Evolutionary conservation across 345 rosid genomes (phyloP).

Genomic region (Hypericum perforatum): DNA sequence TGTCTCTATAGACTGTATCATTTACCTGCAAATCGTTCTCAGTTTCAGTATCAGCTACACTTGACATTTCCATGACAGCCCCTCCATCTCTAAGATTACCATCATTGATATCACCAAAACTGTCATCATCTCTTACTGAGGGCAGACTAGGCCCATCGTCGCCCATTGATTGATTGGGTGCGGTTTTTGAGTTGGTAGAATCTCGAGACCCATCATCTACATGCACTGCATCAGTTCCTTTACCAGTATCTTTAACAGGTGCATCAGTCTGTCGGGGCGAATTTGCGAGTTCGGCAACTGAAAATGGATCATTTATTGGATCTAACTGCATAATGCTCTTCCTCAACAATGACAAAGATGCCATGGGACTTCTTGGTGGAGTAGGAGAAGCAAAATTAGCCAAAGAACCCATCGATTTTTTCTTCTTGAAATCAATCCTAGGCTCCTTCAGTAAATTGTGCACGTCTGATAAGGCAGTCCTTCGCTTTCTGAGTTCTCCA

Average conservation of each 20-base stretch:
- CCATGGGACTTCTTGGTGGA: slow-evolving; percentile 38
- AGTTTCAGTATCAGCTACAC: slow-evolving; percentile 16
- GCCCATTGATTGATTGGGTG: slow-evolving; percentile 19
- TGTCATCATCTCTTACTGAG: slow-evolving; percentile 19
- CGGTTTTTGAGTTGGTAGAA: slow-evolving; percentile 19
- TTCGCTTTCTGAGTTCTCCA: slow-evolving; percentile 30
- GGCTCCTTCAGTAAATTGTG: slow-evolving; percentile 34
- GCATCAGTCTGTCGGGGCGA: slow-evolving; percentile 22
- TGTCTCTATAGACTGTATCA: slow-evolving; percentile 6
- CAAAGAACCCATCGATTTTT: slow-evolving; percentile 23
- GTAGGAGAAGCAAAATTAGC: slow-evolving; percentile 30
- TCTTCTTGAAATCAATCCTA: slow-evolving; percentile 20
- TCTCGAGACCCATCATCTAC: slow-evolving; percentile 18
- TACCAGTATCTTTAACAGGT: slow-evolving; percentile 10
- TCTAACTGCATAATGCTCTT: slow-evolving; percentile 25
- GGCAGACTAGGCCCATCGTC: slow-evolving; percentile 16
- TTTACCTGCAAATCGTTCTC: slow-evolving; percentile 18
- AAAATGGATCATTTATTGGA: slow-evolving; percentile 34
- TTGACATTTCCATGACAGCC: slow-evolving; percentile 19
- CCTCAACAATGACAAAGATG: slow-evolving; percentile 29
- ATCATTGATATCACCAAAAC: slow-evolving; percentile 13
- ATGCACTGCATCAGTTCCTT: slow-evolving; percentile 28
- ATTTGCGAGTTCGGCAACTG: slow-evolving; percentile 27
- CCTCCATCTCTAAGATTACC: slow-evolving; percentile 9
- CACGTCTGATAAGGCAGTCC: slow-evolving; percentile 40